Conservation (phyloP, 148 eudicot species). For the Nepenthes gracilis region DNA sequence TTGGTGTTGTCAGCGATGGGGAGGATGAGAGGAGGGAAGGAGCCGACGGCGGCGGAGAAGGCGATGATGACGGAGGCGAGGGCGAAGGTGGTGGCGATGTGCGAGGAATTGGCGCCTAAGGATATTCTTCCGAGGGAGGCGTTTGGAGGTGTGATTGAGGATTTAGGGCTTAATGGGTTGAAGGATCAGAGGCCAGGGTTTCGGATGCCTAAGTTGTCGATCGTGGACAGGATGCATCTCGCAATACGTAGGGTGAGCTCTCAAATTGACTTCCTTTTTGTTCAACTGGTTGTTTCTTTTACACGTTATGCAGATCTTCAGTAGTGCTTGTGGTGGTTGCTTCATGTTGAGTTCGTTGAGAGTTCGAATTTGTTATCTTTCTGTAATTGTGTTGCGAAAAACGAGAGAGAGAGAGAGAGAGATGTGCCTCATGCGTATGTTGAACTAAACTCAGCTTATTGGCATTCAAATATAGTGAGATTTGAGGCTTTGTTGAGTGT, state of each 20-base stretch:
- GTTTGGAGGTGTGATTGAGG: constrained; percentile 56
- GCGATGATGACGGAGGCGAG: constrained; percentile 73
- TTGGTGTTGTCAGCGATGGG: constrained; percentile 77
- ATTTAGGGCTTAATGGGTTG: constrained; percentile 58
- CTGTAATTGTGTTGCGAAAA: too few species aligned
- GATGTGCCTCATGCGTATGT: too few species aligned
- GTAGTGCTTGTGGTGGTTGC: too few species aligned
- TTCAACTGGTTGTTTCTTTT: constrained; percentile 1
- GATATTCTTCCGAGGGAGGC: constrained; percentile 65
- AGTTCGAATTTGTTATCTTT: too few species aligned
- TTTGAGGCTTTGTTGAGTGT: too few species aligned
- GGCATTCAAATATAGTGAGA: too few species aligned
- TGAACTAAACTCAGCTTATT: too few species aligned
- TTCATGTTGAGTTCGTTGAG: too few species aligned
- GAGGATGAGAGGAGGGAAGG: constrained; percentile 73
- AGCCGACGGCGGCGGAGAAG: constrained; percentile 53
- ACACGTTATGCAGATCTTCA: neutral
- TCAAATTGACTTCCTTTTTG: neutral
- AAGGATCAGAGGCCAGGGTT: constrained; percentile 51
- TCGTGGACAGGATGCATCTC: constrained; percentile 42
- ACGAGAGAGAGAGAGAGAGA: too few species aligned
- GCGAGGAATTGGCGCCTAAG: constrained; percentile 56
- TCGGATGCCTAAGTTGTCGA: constrained; percentile 52
- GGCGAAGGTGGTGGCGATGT: constrained; percentile 43
- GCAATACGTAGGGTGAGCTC: constrained; percentile 57